These are phyloP conservation scores for Syzygium aqueum DNA, from an alignment of 345 rosid genomes.

Conservation along the genomic window DNA sequence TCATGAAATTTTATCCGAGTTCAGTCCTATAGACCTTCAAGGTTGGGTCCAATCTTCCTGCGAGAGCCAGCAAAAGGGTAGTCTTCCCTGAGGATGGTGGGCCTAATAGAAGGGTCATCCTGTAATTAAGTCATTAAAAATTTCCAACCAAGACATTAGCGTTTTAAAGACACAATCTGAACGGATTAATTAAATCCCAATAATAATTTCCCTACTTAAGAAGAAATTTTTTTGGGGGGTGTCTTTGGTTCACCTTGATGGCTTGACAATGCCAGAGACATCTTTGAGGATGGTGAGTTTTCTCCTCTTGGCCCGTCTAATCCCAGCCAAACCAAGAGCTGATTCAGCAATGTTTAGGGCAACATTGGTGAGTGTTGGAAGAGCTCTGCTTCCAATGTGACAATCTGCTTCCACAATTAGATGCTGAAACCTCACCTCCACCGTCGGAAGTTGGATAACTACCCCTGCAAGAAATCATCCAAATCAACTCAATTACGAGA, in stretches of 20 bases:
- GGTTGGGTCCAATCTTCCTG: slow-evolving; percentile 58
- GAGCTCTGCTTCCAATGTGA: slow-evolving; percentile 60
- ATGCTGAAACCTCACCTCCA: slow-evolving; percentile 64
- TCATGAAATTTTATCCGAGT: not conserved
- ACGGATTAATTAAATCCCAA: not conserved
- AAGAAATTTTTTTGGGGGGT: not conserved
- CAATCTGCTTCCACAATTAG: slow-evolving; percentile 57
- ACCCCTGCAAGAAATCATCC: slow-evolving; percentile 24
- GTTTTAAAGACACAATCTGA: not conserved
- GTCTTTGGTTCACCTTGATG: slow-evolving; percentile 38
- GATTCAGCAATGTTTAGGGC: slow-evolving; percentile 61
- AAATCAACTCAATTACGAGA: not conserved
- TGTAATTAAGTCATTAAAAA: not conserved
- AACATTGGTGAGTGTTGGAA: slow-evolving; percentile 60
- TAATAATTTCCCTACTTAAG: not conserved
- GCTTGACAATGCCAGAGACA: slow-evolving; percentile 57
- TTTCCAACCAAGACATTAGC: not conserved
- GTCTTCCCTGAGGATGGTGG: slow-evolving; percentile 94
- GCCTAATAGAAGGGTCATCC: slow-evolving; percentile 66
- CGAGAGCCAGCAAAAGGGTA: slow-evolving; percentile 61
- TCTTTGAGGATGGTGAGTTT: slow-evolving; percentile 78
- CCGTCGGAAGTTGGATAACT: slow-evolving; percentile 66
- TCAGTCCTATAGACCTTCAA: slow-evolving; percentile 34
- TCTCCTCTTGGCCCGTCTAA: slow-evolving; percentile 48
- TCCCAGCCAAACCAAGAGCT: slow-evolving; percentile 38